These are phyloP conservation scores for Sambucus nigra DNA, from an alignment of 129 eudicot species.

Conservation along the genomic window DNA sequence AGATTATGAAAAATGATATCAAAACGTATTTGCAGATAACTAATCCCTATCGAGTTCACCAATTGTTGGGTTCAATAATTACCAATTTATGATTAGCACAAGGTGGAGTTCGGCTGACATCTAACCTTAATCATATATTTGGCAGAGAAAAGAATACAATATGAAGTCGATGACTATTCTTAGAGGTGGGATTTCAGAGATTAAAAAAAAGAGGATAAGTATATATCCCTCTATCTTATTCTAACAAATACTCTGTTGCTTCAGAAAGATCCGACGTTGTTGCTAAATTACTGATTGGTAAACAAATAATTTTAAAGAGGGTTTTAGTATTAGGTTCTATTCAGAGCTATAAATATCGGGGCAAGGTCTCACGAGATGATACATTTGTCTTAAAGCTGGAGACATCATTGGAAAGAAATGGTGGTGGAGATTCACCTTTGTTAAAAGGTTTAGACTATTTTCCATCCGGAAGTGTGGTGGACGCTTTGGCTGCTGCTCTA, in stretches of 20 bases:
- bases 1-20: constrained; percentile 3
- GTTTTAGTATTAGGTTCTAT: constrained; percentile 72
- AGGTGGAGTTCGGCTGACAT: constrained; percentile 83
- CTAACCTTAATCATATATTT: constrained; percentile 72
- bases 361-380: constrained; percentile 78
- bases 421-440: constrained; percentile 21
- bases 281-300: constrained; percentile 53
- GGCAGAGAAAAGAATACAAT: too few relatives aligned
- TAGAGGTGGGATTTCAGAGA: too few relatives aligned
- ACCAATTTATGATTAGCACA: constrained; percentile 68
- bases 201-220: too few relatives aligned
- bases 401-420: constrained; percentile 43
- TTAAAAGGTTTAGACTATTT: constrained; percentile 50
- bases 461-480: constrained; percentile 90
- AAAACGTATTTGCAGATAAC: constrained; percentile 42
- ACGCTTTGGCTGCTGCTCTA: constrained; percentile 85
- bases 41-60: constrained; percentile 70
- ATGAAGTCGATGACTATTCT: too few relatives aligned
- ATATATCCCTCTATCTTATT: too few relatives aligned
- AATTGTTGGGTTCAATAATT: too few relatives aligned
- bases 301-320: constrained; percentile 50
- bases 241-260: constrained; percentile 49
- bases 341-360: constrained; percentile 74
- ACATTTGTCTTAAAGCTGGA: constrained; percentile 75
- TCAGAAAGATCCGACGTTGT: constrained; percentile 67